Conservation (phyloP, 345 rosid genomes). For the Populus nigra region DNA sequence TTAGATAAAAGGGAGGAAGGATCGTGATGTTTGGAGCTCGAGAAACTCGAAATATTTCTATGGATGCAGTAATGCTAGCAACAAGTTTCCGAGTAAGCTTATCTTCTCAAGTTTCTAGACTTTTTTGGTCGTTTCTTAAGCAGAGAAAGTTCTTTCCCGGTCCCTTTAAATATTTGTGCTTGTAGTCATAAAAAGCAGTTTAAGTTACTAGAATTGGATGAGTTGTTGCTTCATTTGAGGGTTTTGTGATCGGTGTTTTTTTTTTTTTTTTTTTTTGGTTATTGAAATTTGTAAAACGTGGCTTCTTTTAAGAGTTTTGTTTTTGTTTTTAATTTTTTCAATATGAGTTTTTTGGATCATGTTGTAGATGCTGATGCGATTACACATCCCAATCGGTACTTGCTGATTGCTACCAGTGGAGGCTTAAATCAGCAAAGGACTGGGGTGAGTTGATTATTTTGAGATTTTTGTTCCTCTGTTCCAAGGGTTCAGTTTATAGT, state of each 20-base stretch:
- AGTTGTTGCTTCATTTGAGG: neutral
- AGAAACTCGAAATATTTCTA: conserved; percentile 48
- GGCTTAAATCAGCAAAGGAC: conserved; percentile 96
- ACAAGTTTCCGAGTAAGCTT: conserved; percentile 54
- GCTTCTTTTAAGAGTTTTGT: neutral
- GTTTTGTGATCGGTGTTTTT: too few species aligned
- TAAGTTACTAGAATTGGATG: neutral
- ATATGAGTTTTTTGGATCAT: conserved; percentile 4
- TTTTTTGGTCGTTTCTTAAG: neutral
- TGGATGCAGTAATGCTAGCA: conserved; percentile 76
- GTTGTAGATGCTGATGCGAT: conserved; percentile 54
- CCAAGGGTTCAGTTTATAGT: neutral
- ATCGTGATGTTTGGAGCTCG: conserved; percentile 81
- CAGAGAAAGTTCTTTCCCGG: neutral
- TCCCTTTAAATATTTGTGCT: neutral
- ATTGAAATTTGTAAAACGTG: neutral
- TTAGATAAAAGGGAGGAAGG: conserved; percentile 61
- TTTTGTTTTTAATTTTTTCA: neutral
- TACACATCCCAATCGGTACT: conserved; percentile 55
- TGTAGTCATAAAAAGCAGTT: neutral
- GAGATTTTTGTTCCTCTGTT: neutral
- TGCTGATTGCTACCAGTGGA: conserved; percentile 81
- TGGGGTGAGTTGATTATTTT: conserved; percentile 48
- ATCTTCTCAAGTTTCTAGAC: neutral
- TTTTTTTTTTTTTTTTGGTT: too few species aligned